Conservation (phyloP, 2,329 filamentous ascomycete genomes). For the Colletotrichum sp. region DNA sequence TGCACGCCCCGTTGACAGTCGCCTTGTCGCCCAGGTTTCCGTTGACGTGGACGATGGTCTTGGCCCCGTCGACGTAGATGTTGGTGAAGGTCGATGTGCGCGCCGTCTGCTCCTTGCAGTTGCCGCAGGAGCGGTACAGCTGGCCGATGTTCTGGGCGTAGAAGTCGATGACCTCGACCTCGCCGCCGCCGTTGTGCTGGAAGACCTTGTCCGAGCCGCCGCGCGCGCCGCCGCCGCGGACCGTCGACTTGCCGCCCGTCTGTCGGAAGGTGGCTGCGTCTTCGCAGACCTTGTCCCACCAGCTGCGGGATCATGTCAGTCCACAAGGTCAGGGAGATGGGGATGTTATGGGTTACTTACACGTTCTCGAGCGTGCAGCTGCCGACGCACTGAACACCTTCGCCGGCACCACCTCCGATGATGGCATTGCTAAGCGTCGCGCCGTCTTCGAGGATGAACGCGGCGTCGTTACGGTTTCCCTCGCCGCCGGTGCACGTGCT, state of each 20-base stretch:
- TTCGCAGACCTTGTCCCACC: slow-evolving; percentile 44
- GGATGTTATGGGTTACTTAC: slow-evolving; percentile 35
- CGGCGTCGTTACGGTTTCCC: slow-evolving; percentile 42
- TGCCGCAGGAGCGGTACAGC: slow-evolving; percentile 54
- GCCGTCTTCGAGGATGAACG: slow-evolving; percentile 44
- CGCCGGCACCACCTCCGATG: slow-evolving; percentile 46
- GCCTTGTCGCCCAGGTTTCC: slow-evolving; percentile 31
- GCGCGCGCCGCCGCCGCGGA: slow-evolving; percentile 48
- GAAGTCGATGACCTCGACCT: slow-evolving; percentile 39
- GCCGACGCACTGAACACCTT: slow-evolving; percentile 51
- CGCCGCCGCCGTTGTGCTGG: slow-evolving; percentile 46
- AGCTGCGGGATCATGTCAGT: slow-evolving; percentile 30
- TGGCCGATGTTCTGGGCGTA: slow-evolving; percentile 41
- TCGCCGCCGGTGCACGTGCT: slow-evolving; percentile 30
- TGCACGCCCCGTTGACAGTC: slow-evolving; percentile 20
- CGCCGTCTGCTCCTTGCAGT: slow-evolving; percentile 6
- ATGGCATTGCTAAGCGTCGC: slow-evolving; percentile 50
- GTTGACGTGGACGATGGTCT: slow-evolving; percentile 34
- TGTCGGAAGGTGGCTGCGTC: slow-evolving; percentile 39
- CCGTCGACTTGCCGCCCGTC: slow-evolving; percentile 39
- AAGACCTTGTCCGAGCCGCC: slow-evolving; percentile 44
- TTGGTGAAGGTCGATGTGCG: slow-evolving; percentile 29
- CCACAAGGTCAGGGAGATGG: neutral
- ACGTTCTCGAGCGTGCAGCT: slow-evolving; percentile 40
- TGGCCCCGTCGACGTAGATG: slow-evolving; percentile 38